Conservation (phyloP, 78 protist species). For the Pelomyxa schiedti region DNA sequence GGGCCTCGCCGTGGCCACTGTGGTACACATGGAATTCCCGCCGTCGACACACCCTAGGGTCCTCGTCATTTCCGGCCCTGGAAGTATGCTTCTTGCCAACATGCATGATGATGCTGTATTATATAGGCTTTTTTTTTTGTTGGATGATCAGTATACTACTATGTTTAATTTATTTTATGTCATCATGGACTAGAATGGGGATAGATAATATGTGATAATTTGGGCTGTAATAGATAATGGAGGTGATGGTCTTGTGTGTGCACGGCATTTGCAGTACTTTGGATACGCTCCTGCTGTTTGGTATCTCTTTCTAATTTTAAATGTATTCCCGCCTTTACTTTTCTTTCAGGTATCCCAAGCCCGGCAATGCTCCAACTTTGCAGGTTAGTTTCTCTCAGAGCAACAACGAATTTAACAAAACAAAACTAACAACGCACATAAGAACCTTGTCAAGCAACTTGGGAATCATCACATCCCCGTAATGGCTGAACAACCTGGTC, state of each 20-base stretch:
- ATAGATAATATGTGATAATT: background rate
- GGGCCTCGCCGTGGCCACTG: slow-evolving; percentile 21
- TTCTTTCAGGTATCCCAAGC: slow-evolving; percentile 12
- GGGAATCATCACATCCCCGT: background rate
- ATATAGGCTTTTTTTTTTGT: background rate
- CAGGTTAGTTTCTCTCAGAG: background rate
- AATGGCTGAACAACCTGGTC: background rate
- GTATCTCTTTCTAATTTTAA: no score
- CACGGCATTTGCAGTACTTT: slow-evolving; percentile 68
- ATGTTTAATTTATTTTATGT: background rate
- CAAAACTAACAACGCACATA: no score
- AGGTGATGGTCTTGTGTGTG: slow-evolving; percentile 84
- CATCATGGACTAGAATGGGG: background rate
- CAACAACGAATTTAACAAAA: background rate
- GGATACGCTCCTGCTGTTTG: slow-evolving; percentile 48
- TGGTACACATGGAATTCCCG: slow-evolving; percentile 8
- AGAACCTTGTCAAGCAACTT: background rate
- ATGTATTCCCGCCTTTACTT: no score
- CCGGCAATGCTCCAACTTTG: background rate
- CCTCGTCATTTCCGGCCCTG: slow-evolving; percentile 40
- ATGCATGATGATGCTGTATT: background rate
- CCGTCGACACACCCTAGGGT: background rate
- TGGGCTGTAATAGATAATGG: slow-evolving; percentile 58
- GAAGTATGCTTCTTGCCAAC: slow-evolving; percentile 6
- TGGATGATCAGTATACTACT: background rate